Base-by-base conservation (phyloP, 805 yeast genomes). In the Saturnispora halmiae region DNA sequence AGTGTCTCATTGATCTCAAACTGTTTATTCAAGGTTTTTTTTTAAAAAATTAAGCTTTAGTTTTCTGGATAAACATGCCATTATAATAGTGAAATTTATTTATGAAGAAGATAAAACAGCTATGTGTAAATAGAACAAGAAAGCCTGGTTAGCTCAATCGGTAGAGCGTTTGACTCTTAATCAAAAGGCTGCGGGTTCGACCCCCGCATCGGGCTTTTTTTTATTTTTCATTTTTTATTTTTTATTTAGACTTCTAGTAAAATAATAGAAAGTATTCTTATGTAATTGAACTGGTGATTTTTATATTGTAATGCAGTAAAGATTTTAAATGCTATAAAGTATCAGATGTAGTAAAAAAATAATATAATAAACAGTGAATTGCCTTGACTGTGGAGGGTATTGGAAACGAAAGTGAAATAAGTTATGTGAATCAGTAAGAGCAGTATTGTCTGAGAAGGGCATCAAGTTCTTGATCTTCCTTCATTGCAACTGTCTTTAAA, bases 361-460 rank as follows among this genome's bases (percentile, higher is more conserved):
- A 27, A 27, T 10, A 27, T 9, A 9, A 27, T n/a, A n/a, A n/a
- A n/a, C n/a, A n/a, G n/a, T n/a, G n/a, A n/a, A n/a, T n/a, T n/a
- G n/a, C n/a, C n/a, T 31, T 11, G 34, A 11, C 7, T 31, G 15
- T 31, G 15, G 15, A 13, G n/a, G 11, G 33, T 15, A 30, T 11
- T 11, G 15, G 19, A 31, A 18, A 31, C n/a, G 20, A 15, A 31
- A 18, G 34, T 31, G 11, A 31, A 31, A 16, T 10, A 29, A 37
- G 25, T 37, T n/a, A n/a, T 10, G 30, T 16, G 6, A 11, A n/a
- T 37, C 14, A 37, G 16, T 37, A 30, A 22, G 40, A 39, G 15
- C 63, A 59, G 50, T 60, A 60, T 43, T 57, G 59, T 51, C 57
- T 60, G 50, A 60, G 56, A 29, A 60, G 45, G 24, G 51, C 52